Evolutionary conservation across 139 green algal genomes (phyloP), one percentile per base, ranked within the genome.

Genomic region (Dunaliella sp.): DNA sequence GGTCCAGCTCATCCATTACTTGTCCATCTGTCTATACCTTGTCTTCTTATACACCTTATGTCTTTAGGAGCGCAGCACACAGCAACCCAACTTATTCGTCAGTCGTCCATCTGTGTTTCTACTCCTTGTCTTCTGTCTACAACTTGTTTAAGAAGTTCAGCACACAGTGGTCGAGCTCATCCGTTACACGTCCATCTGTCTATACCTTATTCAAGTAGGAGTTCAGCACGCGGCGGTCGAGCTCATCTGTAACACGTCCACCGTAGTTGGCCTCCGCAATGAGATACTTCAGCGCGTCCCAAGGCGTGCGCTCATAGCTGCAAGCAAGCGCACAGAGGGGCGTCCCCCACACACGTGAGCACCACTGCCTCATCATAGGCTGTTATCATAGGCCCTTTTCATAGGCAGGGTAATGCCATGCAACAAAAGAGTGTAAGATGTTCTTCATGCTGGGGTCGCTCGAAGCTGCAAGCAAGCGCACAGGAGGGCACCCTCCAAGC

Each of bases 251-350:
- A 24, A 96, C 94, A 28, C 94, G 86, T 3, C 94, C 94, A 57
- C 94, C 94, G 84, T 96, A 96, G 88, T 95, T 96, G 86, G 94
- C 94, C 85, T 98, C 95, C 30, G 93, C 87, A 81, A 97, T 95
- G 72, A 97, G 93, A 88, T 97, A 97, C 88, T 95, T 96, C 65
- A 98, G 90, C 28, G 94, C 94, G 82, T 96, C 93, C 91, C 92
- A 97, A 0, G 95, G 95, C 35, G 93, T 96, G 36, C 94, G 84
- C 38, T 78, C 58, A 31, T 84, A 77, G 26, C 28, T 78, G 73
- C n/a, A 16, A 24, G 58, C 58, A 74, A 24, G 58, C 24, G 58
- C 58, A 74, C 58, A 74, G 24, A 24, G 58, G 58, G 21, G 58
- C 21, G 58, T 24, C 21, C 21, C 58, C 21, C 21, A 21, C 58